Evolutionary conservation across 371 early-diverging fungal species (phyloP).

Genomic region (Furculomyces boomerangus): DNA sequence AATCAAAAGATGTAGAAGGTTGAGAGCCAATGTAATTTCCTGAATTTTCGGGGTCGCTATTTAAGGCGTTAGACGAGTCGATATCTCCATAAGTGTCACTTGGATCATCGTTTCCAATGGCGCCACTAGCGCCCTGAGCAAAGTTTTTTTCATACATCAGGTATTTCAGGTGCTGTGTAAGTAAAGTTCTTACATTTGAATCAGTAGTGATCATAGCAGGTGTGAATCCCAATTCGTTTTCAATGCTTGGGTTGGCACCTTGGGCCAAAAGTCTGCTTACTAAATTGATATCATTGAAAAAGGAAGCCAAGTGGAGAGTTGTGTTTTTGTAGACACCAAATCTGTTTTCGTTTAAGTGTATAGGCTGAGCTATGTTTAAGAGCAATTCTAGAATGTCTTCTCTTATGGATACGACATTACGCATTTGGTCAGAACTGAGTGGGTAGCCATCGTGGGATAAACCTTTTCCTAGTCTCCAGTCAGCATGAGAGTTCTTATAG

Average conservation of each 20-base stretch:
- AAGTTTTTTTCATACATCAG: not conserved
- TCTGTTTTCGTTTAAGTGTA: slow-evolving; percentile 20
- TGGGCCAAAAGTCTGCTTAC: slow-evolving; percentile 21
- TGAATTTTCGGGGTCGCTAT: not conserved
- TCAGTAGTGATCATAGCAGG: slow-evolving; percentile 22
- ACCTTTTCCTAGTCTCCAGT: slow-evolving; percentile 25
- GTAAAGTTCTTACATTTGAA: not conserved
- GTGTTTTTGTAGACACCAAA: slow-evolving; percentile 25
- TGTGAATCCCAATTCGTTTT: slow-evolving; percentile 19
- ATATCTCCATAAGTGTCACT: not conserved
- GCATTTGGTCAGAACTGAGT: slow-evolving; percentile 16
- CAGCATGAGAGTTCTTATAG: slow-evolving; percentile 25
- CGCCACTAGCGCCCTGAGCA: not conserved
- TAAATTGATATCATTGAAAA: slow-evolving; percentile 25
- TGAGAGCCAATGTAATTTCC: not conserved
- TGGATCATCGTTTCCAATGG: not conserved
- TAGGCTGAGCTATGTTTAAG: slow-evolving; percentile 17
- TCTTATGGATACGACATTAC: slow-evolving; percentile 20
- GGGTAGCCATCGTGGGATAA: slow-evolving; percentile 13
- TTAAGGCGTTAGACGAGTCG: not conserved
- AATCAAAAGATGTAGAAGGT: not conserved
- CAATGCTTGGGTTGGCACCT: slow-evolving; percentile 20
- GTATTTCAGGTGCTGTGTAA: not conserved
- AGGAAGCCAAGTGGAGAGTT: slow-evolving; percentile 23
- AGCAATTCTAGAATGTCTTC: slow-evolving; percentile 23